Evolutionary conservation across 306 rosid genomes (phyloP), one percentile per base, ranked within the genome.

Genomic region (Prosopis cineraria): DNA sequence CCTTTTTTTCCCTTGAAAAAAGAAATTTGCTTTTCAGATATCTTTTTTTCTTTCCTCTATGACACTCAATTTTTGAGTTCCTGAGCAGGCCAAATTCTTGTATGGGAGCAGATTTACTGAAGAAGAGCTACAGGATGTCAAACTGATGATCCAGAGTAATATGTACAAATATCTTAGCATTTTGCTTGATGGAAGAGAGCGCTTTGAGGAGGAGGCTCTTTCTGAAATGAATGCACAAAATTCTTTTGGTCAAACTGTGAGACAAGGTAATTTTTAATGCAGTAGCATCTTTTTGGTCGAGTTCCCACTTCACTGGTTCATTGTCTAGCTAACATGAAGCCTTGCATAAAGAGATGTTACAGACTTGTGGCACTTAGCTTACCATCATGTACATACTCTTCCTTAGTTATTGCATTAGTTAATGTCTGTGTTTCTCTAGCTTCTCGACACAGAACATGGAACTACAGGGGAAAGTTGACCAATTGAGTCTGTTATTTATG

Each of bases 151-250:
- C 78, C 96, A 96, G 79, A 96, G 98, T 83, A 93, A 91, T 82
- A 86, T 96, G 94, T 96, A 96, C 83, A 96, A 85, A 82, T 96
- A 96, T 86, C 94, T 96, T 64, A 96, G 99, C 85, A 91, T 90
- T 88, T 80, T 96, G 77, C 97, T 96, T 24, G 98, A 96, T 82
- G 99, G 99, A 73, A 90, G 96, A 74, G 99, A 96, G 80, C 98
- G 97, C 43, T 96, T 96, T 68, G 98, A 96, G 90, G 99, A 96
- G 84, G 98, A 96, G 78, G 89, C 80, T 69, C 72, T 82, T 52
- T 80, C 91, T 69, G 78, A 85, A 84, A 87, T 84, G 75, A 85
- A 79, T 56, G 87, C 79, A 74, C 82, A 65, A 71, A 71, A 70
- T 80, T 81, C 93, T 52, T 74, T 80, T 55, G 76, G 84, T 78